A percentile compares a stretch with the other conserved stretches of the same genome.
Conservation (phyloP, 2,329 filamentous ascomycete species). For the Pyrenophora graminea region DNA sequence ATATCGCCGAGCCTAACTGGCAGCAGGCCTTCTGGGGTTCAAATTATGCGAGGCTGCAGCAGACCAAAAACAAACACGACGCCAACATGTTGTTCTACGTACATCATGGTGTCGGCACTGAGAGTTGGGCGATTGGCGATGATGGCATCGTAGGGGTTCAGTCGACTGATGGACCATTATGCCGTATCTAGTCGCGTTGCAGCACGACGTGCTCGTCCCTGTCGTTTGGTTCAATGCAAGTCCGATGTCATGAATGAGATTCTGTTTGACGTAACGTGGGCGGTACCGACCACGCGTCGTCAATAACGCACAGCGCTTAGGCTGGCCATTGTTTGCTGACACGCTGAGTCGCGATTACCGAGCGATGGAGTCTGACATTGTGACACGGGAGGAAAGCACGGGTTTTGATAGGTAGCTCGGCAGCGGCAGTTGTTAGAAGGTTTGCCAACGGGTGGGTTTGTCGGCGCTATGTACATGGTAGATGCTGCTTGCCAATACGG, state of each 20-base stretch:
- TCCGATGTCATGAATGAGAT: background rate
- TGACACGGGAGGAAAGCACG: slow-evolving; percentile 3
- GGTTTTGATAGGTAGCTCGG: background rate
- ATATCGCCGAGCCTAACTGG: slow-evolving; percentile 48
- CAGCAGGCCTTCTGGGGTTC: slow-evolving; percentile 49
- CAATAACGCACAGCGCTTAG: slow-evolving; percentile 2
- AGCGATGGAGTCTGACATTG: background rate
- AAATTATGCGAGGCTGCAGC: slow-evolving; percentile 33
- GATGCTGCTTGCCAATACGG: too few relatives aligned
- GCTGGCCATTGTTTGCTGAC: too few relatives aligned
- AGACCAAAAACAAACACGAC: slow-evolving; percentile 39
- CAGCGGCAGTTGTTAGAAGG: slow-evolving; percentile 3
- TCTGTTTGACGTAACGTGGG: background rate
- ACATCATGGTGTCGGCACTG: slow-evolving; percentile 37
- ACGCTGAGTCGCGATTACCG: background rate
- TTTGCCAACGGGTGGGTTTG: background rate
- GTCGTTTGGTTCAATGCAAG: slow-evolving; percentile 7
- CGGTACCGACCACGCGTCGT: slow-evolving; percentile 1
- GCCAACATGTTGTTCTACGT: slow-evolving; percentile 42
- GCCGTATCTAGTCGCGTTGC: slow-evolving; percentile 20
- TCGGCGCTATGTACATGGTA: too few relatives aligned
- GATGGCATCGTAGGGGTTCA: slow-evolving; percentile 35
- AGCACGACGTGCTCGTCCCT: slow-evolving; percentile 1
- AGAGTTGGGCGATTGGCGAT: slow-evolving; percentile 37
- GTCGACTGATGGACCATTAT: slow-evolving; percentile 37